Evolutionary conservation across 2,329 filamentous ascomycete genomes (phyloP), one percentile per base, ranked within the genome.

Genomic region (Aureobasidium sp.): DNA sequence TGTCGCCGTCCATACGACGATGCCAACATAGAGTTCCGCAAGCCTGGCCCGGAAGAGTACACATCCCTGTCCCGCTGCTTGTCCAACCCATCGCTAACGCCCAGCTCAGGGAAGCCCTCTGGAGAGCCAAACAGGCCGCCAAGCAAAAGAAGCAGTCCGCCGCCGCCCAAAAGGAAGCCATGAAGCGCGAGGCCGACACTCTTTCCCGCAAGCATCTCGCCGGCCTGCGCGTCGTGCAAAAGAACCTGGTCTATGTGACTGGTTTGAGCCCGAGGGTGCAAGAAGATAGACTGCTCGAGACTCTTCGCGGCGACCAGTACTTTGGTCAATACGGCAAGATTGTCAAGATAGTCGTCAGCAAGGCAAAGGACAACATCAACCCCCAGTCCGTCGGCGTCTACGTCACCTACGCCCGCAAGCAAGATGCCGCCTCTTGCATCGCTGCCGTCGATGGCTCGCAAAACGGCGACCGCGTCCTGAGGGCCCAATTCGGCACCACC

Each of bases 251-350:
- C 66, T 99, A 99, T 75, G 93, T 99, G 66, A 96, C 95, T 39
- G 94, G 94, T 56, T 81, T 99, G 29, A 95, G 90, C 65, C 94
- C 94, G 14, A 92, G 88, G 37, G 90, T 95, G 65, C 88, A 90
- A 66, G 94, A 99, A 76, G 92, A 97, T 72, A 90, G 93, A 68
- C 81, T 99, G 3, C 82, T 97, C 51, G 90, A 93, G 74, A 97
- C 92, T 0, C 79, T 99, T 51, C 87, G 95, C 62, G 92, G 92
- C 65, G 86, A 87, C 53, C 89, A 97, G 70, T 99, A 97, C 73
- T 99, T 99, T 70, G 94, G 94, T 6, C 94, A 99, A 75, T 99
- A 99, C 73, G 94, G 94, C 68, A 94, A 93, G 72, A 99, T 99
- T 68, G 89, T 96, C 72, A 99, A 99, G 76, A 97, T 99, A 62